Evolutionary conservation across 495 filamentous ascomycete species (phyloP), one percentile per base, ranked within the genome.

Genomic region (Podospora pseudopauciseta): DNA sequence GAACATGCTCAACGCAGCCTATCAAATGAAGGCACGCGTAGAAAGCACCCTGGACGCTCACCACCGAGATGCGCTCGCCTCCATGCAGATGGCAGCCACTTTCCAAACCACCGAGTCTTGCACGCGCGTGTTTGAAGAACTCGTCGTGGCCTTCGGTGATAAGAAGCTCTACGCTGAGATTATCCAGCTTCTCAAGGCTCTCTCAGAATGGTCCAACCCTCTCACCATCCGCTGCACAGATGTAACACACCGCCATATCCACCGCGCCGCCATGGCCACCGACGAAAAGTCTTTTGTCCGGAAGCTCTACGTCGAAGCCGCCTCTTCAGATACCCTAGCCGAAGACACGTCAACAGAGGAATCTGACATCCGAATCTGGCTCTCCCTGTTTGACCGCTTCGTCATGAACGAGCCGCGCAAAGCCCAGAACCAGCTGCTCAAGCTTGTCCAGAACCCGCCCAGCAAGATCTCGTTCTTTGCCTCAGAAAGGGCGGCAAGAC

Each of bases 341-440:
- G 61, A 63, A 32, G 28, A 39, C 11, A 20, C 49, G 7, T 28
- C 28, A 6, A 32, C 61, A n/a, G 61, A 63, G 13, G 61, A 63
- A n/a, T 18, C 61, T 27, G 61, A 63, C 13, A 49, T 63, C n/a
- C 61, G 61, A 18, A 63, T 63, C 27, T 63, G 61, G 61, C 61
- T 63, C 15, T 28, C 61, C 3, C 34, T 32, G 11, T 63, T 63
- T 23, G 61, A 63, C n/a, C 34, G 61, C 13, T 63, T 63, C 7
- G 61, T 63, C 61, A 63, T 63, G 61, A 39, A 44, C 18, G 32
- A 63, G 11, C 30, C 28, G 19, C 27, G 34, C 11, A 39, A 32
- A 5, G 61, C 61, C 11, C 27, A 63, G n/a, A 32, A 20, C 7
- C 28, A 63, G 32, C 30, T 63, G 7, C 15, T 18, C 18, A n/a